Percentiles rank a stretch among this genome's conserved stretches.
These are phyloP conservation scores for Nitzschia sp. DNA, from an alignment of 108 stramenopile genomes.

Conservation along the genomic window DNA sequence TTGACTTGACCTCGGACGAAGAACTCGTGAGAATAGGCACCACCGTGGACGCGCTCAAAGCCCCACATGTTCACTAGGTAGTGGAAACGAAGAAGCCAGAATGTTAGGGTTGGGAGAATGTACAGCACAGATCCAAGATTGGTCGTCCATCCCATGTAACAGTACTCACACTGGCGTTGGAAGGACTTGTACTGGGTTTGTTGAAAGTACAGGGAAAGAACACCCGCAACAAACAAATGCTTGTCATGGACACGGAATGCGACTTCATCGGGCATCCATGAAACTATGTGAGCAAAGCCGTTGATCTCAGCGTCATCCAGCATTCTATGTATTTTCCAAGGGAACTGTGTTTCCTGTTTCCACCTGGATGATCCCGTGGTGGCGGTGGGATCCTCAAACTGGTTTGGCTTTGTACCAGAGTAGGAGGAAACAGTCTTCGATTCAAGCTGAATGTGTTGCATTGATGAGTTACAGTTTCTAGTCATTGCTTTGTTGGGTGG, in stretches of 20 bases:
- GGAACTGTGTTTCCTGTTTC: constrained; percentile 7
- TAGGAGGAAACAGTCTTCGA: too few species aligned
- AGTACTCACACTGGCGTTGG: constrained; percentile 42
- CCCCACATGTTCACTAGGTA: constrained; percentile 22
- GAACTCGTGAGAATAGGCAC: constrained; percentile 2
- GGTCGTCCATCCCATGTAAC: background rate
- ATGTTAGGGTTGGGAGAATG: too few species aligned
- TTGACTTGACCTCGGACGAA: constrained; percentile 10
- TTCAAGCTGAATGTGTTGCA: too few species aligned
- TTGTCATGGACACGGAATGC: constrained; percentile 37
- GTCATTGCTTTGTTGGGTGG: too few species aligned
- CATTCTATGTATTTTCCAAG: constrained; percentile 37
- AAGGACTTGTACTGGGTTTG: constrained; percentile 59
- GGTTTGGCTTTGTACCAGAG: too few species aligned
- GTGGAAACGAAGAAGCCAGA: background rate
- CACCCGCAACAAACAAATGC: constrained; percentile 15
- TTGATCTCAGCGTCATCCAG: constrained; percentile 34
- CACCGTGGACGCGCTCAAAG: constrained; percentile 7
- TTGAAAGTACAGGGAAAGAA: constrained; percentile 36
- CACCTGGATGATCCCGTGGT: background rate
- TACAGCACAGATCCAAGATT: too few species aligned
- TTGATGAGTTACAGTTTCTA: too few species aligned
- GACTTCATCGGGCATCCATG: constrained; percentile 26
- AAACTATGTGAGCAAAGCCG: constrained; percentile 32
- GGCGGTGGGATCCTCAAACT: too few species aligned